Evolutionary conservation across 2,329 filamentous ascomycete genomes (phyloP).

Genomic region (Dendrostoma leiphaemia): DNA sequence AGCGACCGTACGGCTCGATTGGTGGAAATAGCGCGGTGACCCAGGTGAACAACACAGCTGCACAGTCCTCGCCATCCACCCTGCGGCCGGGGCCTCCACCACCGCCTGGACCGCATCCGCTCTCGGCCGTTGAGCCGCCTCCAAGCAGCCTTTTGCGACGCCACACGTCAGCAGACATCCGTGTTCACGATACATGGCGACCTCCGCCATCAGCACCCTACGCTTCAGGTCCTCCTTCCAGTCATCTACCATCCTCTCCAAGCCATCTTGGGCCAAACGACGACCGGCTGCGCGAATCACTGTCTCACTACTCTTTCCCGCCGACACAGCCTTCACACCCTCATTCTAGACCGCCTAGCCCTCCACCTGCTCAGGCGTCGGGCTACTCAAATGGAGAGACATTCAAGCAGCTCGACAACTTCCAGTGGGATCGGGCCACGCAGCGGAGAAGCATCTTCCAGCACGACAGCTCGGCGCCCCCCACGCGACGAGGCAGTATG

Average conservation of each 20-base stretch:
- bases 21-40: constrained; percentile 52
- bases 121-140: constrained; percentile 60
- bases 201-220: constrained; percentile 62
- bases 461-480: constrained; percentile 55
- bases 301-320: constrained; percentile 54
- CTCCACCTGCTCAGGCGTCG: constrained; percentile 46
- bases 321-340: constrained; percentile 37
- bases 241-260: constrained; percentile 55
- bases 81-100: constrained; percentile 67
- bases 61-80: constrained; percentile 72
- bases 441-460: constrained; percentile 48
- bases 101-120: constrained; percentile 48
- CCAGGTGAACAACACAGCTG: constrained; percentile 31
- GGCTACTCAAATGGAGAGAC: constrained; percentile 45
- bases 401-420: constrained; percentile 49
- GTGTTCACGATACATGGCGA: constrained; percentile 74
- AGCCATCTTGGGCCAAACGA: constrained; percentile 49
- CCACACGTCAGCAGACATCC: constrained; percentile 94
- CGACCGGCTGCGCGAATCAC: constrained; percentile 54
- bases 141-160: constrained; percentile 73
- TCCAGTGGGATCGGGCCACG: constrained; percentile 54
- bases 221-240: constrained; percentile 54
- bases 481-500: constrained; percentile 59
- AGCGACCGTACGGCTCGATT: constrained; percentile 84
- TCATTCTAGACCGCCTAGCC: constrained; percentile 53